Base-by-base conservation (phyloP, 1,139 yeast genomes). In the Nematodospora anomalae region DNA sequence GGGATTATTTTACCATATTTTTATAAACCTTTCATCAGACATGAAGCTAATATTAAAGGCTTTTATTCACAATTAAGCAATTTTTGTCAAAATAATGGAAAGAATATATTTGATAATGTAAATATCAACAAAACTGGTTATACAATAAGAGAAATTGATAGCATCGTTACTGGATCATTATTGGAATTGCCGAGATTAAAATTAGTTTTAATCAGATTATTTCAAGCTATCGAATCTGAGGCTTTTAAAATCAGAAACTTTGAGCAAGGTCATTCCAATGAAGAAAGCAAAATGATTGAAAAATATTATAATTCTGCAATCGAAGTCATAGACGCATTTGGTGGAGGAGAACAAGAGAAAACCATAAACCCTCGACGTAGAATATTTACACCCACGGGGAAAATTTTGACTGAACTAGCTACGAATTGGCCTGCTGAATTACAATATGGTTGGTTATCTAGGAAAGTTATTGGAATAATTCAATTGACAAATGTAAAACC, bases 331-430 rank as follows among this genome's bases (percentile, higher is more conserved):
- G 86, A 87, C 51, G 86, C 96, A 0, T 89, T 89, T 64, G 96
- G 95, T 1, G 76, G 70, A 26, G 71, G 71, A 28, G 70, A 67
- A 16, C 22, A 23, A 10, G 38, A 26, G 3, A 33, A 35, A 13
- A 44, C 62, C 38, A 63, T 58, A 34, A 72, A 79, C 11, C 76
- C 74, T 43, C 74, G 68, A 46, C 73, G 79, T 29, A 71, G 96
- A 43, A 79, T 88, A 0, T 87, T 89, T 54, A 89, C 97, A 0
- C 96, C 97, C 1, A 83, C 96, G 0, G 97, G 97, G 0, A 88
- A 87, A 55, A 74, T 90, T 2, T 63, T 90, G 30, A 83, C 95
- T 0, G 96, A 88, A 51, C 58, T 89, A 16, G 95, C 96, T 5
- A 70, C 77, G 7, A 79, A 79, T 15, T 90, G 97, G 97, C 97